Percentiles rank a stretch among this genome's conserved stretches.
Evolutionary conservation across 768 basidiomycete genomes (phyloP).

Genomic region (Calocybe gangraenosa): DNA sequence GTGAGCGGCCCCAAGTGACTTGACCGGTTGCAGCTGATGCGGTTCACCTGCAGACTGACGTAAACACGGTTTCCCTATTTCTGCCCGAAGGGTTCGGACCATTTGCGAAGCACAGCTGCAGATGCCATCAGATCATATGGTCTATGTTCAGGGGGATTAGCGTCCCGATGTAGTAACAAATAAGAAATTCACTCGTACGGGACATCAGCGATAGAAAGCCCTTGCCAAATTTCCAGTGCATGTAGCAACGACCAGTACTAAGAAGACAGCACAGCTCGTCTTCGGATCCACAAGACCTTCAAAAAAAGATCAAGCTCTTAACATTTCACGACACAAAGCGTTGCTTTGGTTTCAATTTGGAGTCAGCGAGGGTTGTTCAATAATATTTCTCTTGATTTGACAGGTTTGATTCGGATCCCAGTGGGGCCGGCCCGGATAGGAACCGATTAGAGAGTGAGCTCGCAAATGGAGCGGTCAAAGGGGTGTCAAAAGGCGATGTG

Average conservation of each 20-base stretch:
- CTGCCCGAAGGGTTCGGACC: constrained; percentile 16
- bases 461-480: no score
- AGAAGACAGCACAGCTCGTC: no score
- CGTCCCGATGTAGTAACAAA: constrained; percentile 12
- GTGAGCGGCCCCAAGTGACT: constrained; percentile 11
- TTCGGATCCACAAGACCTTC: no score
- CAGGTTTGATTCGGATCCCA: constrained; percentile 8
- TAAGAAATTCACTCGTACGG: no score
- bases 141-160: constrained; percentile 15
- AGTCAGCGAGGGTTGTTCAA: background rate
- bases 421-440: constrained; percentile 10
- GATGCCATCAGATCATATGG: constrained; percentile 10
- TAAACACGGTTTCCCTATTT: constrained; percentile 7
- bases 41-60: constrained; percentile 15
- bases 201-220: no score
- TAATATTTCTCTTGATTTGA: constrained; percentile 8
- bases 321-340: no score
- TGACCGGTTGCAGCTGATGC: constrained; percentile 3
- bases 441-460: constrained; percentile 5
- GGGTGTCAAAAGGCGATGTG: constrained; percentile 7
- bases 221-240: no score
- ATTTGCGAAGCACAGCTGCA: constrained; percentile 4
- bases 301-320: no score
- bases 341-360: no score
- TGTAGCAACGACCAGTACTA: no score